Base-by-base conservation (phyloP, 345 rosid species). In the Ceriops zippeliana region DNA sequence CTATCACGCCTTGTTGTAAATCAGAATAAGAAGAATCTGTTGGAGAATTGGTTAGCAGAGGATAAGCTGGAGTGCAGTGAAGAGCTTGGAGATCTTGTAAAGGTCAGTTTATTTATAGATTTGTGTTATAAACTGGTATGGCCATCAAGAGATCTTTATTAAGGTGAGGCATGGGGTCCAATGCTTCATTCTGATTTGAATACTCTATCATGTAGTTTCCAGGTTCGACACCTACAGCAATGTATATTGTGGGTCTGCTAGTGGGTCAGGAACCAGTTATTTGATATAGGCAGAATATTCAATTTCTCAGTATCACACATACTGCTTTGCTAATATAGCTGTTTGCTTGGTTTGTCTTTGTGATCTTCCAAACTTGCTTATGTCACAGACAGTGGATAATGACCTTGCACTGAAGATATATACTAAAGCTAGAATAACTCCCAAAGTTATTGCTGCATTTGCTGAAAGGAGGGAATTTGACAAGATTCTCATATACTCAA, bases 381-480 rank as follows among this genome's bases (percentile, higher is more conserved):
- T 61, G 34, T 75, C 78, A 63, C 78, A 93, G 98, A 93, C 98
- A 34, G 97, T 93, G 71, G 98, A 93, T 82, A 93, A 90, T 80
- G 97, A 90, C 73, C 98, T 93, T 74, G 96, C 98, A 1, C 70
- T 93, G 81, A 87, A 90, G 81, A 90, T 93, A 82, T 93, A 90
- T 78, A 89, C 90, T 73, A 93, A 90, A 85, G 98, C 98, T 35
- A 81, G 90, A 73, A 93, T 93, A 24, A 86, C 97, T 69, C 96
- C 98, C 51, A 93, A 93, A 85, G 98, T 93, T 79, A 93, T 93
- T 70, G 97, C 97, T 46, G 98, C 98, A 77, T 90, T 93, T 80
- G 98, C 96, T 21, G 98, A 93, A 78, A 73, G 93, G 73, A 86
- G 90, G 75, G 98, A 93, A 88, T 93, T 90, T 65, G 97, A 93